Base-by-base conservation (phyloP, 306 rosid species). In the Glycine tomentella region DNA sequence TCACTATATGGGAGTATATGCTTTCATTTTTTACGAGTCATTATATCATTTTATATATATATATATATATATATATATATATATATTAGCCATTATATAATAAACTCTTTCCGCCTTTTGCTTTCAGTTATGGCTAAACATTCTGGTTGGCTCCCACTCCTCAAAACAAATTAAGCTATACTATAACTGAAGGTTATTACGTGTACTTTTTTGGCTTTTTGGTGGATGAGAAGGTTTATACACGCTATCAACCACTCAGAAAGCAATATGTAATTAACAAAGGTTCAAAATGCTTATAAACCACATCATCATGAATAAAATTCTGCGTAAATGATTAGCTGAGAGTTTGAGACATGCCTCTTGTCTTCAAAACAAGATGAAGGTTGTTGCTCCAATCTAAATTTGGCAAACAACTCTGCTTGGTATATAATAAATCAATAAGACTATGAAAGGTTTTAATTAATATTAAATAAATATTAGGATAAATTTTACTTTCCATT, bases 171-270 rank as follows among this genome's bases (percentile, higher is more conserved):
- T 36, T 20, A 3, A 16, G 4, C 12, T 15, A 34, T 34, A 34
- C 4, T 8, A 78, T 42, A 51, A 36, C 25, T 52, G 9, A 52
- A 42, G 9, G 8, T 14, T 55, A 68, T 68, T 66, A 66, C 67
- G 76, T 69, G 70, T 69, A 42, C 12, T 31, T 49, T 50, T 50
- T 58, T 34, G 51, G 51, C 64, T 46, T 70, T 65, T 77, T 65
- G 81, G 74, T 51, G 63, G 65, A 70, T 5, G 62, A 48, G 42
- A 71, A 36, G 78, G 72, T 58, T 46, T 11, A 15, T 71, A 8
- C 83, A 15, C 78, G 53, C 77, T 79, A 46, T 61, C 72, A 34
- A 49, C 71, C 44, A 58, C 77, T 79, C 31, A 16, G 33, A 36
- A 71, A 80, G 77, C 38, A 71, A 49, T 34, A 3, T 13, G 15